A percentile compares a stretch with the other conserved stretches of the same genome.
These are phyloP conservation scores for Phytopythium oedochilum DNA, from an alignment of 352 stramenopile genomes.

Conservation along the genomic window DNA sequence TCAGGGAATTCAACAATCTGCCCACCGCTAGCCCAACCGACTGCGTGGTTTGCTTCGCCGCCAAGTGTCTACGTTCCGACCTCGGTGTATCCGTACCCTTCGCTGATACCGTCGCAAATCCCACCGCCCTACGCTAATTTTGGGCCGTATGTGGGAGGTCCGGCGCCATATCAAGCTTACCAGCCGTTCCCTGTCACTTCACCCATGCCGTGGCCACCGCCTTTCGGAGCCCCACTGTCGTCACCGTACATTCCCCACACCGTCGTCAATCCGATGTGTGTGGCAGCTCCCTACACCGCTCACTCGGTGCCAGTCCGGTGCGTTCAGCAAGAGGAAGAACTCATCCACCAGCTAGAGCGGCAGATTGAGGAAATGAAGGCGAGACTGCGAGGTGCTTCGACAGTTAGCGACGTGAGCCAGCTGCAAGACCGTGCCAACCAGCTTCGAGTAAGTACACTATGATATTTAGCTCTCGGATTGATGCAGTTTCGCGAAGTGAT, in stretches of 20 bases:
- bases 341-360: constrained; percentile 16
- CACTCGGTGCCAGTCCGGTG: not conserved
- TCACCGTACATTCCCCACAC: not conserved
- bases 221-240: not conserved
- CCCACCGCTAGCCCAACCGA: not conserved
- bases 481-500: not conserved
- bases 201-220: not conserved
- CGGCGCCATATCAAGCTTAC: not conserved
- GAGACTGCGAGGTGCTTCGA: constrained; percentile 8
- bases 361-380: constrained; percentile 20
- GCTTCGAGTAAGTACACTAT: constrained; percentile 16
- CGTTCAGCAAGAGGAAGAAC: constrained; percentile 17
- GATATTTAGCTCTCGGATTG: not conserved
- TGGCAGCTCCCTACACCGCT: not conserved
- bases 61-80: not conserved
- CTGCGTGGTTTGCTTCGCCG: not conserved
- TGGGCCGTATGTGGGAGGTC: not conserved
- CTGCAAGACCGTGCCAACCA: constrained; percentile 18
- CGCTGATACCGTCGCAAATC: not conserved
- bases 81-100: not conserved
- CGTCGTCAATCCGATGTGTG: not conserved
- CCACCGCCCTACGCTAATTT: not conserved
- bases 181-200: not conserved
- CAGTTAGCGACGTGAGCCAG: constrained; percentile 11
- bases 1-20: not conserved